Percentiles rank a stretch among this genome's conserved stretches.
Conservation (phyloP, 768 basidiomycete species). For the Tephrocybe sp. region DNA sequence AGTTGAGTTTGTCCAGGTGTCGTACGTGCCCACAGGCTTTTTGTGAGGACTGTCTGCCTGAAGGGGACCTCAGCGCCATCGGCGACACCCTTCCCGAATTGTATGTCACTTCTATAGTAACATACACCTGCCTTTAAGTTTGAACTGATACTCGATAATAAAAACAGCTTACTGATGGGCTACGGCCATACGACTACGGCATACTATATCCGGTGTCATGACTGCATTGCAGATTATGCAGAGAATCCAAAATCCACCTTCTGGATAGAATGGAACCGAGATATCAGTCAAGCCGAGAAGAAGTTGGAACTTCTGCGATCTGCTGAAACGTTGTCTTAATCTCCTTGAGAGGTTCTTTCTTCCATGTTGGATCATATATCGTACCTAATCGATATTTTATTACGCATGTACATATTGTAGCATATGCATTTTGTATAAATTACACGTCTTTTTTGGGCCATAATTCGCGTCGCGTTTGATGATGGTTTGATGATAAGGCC, state of each 20-base stretch:
- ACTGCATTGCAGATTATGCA: constrained; percentile 38
- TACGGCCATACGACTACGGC: constrained; percentile 33
- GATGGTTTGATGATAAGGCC: not conserved
- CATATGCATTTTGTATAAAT: no score
- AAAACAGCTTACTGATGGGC: constrained; percentile 35
- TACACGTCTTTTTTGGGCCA: no score
- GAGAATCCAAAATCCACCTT: constrained; percentile 25
- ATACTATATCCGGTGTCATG: constrained; percentile 50
- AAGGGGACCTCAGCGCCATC: constrained; percentile 45
- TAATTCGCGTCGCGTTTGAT: no score
- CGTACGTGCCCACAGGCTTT: constrained; percentile 57
- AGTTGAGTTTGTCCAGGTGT: constrained; percentile 35
- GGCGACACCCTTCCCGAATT: constrained; percentile 59
- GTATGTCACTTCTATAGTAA: constrained; percentile 28
- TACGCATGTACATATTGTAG: no score
- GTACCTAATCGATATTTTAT: no score
- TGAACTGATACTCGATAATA: not conserved
- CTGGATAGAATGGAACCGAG: constrained; percentile 40
- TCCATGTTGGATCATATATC: no score
- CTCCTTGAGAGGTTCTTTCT: not conserved
- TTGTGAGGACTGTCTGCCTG: constrained; percentile 60
- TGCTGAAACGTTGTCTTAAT: not conserved
- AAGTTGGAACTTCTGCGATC: constrained; percentile 26
- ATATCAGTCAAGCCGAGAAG: constrained; percentile 33
- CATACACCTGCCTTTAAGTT: not conserved